Evolutionary conservation across 345 rosid genomes (phyloP).

Genomic region (Bruguiera gymnorhiza): DNA sequence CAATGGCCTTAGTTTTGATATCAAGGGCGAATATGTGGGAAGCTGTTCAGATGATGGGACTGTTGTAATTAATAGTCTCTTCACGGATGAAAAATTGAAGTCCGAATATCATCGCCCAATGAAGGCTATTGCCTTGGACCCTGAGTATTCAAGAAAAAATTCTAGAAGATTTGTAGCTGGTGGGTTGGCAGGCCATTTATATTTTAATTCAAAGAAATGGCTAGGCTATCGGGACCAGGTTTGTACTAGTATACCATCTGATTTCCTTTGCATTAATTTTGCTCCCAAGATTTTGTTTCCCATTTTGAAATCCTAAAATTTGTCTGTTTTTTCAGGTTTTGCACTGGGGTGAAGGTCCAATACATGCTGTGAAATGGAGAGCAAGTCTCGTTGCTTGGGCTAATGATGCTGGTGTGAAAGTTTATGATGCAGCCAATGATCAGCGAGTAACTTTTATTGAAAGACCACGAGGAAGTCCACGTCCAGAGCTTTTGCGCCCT

Average conservation of each 20-base stretch:
- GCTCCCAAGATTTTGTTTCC: not conserved
- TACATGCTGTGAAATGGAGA: conserved; percentile 93
- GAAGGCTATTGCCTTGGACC: conserved; percentile 93
- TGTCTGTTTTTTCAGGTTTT: conserved; percentile 51
- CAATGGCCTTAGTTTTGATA: conserved; percentile 90
- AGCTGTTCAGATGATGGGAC: conserved; percentile 99
- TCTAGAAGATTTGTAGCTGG: conserved; percentile 90
- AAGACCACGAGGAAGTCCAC: conserved; percentile 88
- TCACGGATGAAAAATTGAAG: conserved; percentile 89
- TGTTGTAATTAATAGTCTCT: conserved; percentile 85
- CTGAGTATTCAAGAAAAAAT: conserved; percentile 67
- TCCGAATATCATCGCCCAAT: conserved; percentile 96
- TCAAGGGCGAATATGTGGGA: conserved; percentile 88
- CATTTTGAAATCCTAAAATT: not conserved
- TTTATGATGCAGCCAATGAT: conserved; percentile 88
- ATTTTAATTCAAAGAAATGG: conserved; percentile 87
- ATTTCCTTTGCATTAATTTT: not conserved
- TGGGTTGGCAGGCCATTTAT: conserved; percentile 94
- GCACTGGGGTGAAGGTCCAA: conserved; percentile 99
- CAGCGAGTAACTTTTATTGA: conserved; percentile 94
- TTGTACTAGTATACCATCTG: conserved; percentile 18
- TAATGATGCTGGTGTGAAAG: conserved; percentile 93
- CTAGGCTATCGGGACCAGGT: conserved; percentile 91
- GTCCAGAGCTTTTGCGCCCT: conserved; percentile 84
- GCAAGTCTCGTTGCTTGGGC: conserved; percentile 97